Conservation (phyloP, 345 rosid species). For the Eucalyptus erythrocorys region DNA sequence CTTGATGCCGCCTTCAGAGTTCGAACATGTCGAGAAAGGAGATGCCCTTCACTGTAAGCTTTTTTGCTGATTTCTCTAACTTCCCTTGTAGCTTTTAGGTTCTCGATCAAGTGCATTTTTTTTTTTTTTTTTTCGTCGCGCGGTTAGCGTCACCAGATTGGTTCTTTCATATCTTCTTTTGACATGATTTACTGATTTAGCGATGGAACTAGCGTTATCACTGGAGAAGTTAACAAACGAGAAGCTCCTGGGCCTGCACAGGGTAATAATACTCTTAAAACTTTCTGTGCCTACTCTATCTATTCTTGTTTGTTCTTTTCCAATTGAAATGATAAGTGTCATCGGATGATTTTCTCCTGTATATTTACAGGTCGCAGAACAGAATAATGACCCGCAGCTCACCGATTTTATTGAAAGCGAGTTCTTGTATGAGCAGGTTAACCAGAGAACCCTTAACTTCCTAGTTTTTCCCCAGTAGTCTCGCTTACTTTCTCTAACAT, state of each 20-base stretch:
- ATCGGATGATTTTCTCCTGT: background rate
- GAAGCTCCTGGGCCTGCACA: conserved; percentile 65
- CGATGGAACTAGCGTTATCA: conserved; percentile 85
- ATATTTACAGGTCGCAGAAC: conserved; percentile 45
- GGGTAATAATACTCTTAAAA: conserved; percentile 3
- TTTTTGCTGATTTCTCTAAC: background rate
- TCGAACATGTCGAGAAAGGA: conserved; percentile 81
- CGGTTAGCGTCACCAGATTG: background rate
- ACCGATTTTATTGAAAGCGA: conserved; percentile 61
- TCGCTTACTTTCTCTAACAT: background rate
- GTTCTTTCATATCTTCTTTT: background rate
- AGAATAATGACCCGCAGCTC: conserved; percentile 54
- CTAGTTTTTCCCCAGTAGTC: background rate
- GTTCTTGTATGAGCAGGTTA: conserved; percentile 71
- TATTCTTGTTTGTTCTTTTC: background rate
- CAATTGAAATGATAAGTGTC: background rate
- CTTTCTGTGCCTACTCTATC: background rate
- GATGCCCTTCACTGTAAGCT: conserved; percentile 76
- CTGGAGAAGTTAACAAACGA: conserved; percentile 84
- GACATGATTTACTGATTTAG: conserved; percentile 9
- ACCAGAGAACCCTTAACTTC: background rate
- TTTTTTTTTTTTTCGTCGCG: background rate
- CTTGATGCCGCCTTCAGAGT: conserved; percentile 58
- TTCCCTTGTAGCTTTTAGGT: background rate
- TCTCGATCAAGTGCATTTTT: background rate